Evolutionary conservation across 495 filamentous ascomycete species (phyloP).

Genomic region (Lophium mytilinum): DNA sequence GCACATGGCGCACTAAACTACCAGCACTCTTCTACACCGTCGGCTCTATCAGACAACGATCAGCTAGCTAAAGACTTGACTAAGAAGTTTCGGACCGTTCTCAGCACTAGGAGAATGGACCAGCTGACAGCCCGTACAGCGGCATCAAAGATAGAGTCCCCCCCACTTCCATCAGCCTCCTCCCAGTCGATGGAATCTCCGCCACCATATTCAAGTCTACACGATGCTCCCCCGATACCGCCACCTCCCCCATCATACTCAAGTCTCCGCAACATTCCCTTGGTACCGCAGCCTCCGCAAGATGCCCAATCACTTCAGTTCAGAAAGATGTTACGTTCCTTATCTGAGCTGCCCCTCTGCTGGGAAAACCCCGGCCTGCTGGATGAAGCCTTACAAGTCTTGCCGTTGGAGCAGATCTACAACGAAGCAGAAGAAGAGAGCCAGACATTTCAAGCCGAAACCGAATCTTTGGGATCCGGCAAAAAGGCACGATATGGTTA

Average conservation of each 20-base stretch:
- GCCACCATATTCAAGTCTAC: no score
- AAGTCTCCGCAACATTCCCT: constrained; percentile 63
- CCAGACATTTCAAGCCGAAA: constrained; percentile 72
- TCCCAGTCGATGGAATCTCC: no score
- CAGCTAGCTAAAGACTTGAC: no score
- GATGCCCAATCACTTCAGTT: constrained; percentile 71
- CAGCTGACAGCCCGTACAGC: no score
- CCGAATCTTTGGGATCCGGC: constrained; percentile 65
- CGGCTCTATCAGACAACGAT: no score
- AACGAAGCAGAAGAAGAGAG: constrained; percentile 84
- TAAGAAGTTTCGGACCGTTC: no score
- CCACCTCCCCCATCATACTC: constrained; percentile 48
- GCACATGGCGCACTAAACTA: no score
- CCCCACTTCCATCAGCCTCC: no score
- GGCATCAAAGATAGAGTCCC: no score
- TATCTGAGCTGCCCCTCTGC: constrained; percentile 74
- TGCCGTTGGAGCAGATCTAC: constrained; percentile 86
- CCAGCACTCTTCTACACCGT: no score
- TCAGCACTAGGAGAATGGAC: no score
- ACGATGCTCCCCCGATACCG: no score
- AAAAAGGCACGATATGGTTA: constrained; percentile 85
- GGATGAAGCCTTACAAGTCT: constrained; percentile 77
- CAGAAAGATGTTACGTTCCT: constrained; percentile 63
- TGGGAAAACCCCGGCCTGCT: constrained; percentile 93
- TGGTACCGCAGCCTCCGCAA: constrained; percentile 62